Base-by-base conservation (phyloP, 306 rosid genomes). In the Styphnolobium japonicum region DNA sequence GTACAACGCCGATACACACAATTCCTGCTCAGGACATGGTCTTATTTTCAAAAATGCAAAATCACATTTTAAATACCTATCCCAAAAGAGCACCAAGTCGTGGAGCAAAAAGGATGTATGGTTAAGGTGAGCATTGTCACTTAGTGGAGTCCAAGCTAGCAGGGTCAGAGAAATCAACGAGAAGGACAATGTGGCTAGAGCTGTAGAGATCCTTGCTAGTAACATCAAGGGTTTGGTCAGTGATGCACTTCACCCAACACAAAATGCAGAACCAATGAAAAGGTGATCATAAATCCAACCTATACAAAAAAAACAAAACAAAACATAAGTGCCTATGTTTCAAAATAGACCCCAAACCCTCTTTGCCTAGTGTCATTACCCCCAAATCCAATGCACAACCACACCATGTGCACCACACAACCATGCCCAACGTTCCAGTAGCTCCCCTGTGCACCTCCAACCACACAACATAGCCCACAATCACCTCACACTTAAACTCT, bases 151-250 rank as follows among this genome's bases (percentile, higher is more conserved):
- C 97, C 5, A 61, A 48, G 52, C 75, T 77, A 63, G 87, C 37
- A 70, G 97, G 52, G 23, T 90, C 97, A 48, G 93, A 67, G 81
- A 90, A 90, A 71, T 93, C 97, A 4, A 93, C 98, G 7, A 98
- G 98, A 40, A 84, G 88, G 14, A 93, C 99, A 18, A 96, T 90
- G 79, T 89, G 99, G 82, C 93, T 98, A 2, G 96, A 89, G 73
- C 96, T 95, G 53, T 60, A 72, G 23, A 93, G 98, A 31, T 95
- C 99, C 74, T 89, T 91, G 77, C 94, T 91, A 46, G 93, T 89
- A 6, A 95, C 99, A 58, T 95, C 99, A 6, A 88, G 97, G 49
- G 99, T 95, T 5, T 86, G 87, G 33, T 93, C 98, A 0, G 92
- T 76, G 62, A 78, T 86, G 69, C 99, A 95, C 76, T 88, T 92